Conservation (phyloP, 179 eudicot genomes). For the Patellifolia procumbens region DNA sequence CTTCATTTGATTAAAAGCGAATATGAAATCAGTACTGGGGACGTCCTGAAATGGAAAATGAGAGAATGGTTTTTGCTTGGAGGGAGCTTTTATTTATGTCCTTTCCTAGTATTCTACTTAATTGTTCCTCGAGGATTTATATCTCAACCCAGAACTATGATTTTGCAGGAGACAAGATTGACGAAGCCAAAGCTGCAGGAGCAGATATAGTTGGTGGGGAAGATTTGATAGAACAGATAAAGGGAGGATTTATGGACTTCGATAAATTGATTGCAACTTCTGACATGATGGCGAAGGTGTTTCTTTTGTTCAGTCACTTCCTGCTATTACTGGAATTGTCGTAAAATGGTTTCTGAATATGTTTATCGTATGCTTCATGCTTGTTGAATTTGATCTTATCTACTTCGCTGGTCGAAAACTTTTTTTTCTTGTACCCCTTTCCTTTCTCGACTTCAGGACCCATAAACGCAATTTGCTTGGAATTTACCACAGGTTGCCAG, state of each 20-base stretch:
- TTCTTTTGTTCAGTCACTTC: conserved; percentile 12
- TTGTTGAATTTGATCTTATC: background rate
- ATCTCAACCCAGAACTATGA: conserved; percentile 16
- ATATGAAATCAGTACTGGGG: no score
- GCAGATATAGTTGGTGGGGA: conserved; percentile 98
- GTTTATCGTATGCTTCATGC: conserved; percentile 6
- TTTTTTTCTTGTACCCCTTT: no score
- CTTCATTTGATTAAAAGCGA: background rate
- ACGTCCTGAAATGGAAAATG: background rate
- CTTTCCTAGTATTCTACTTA: background rate
- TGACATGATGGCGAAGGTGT: conserved; percentile 99
- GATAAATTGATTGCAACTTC: conserved; percentile 97
- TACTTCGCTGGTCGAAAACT: conserved; percentile 3
- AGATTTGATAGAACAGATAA: conserved; percentile 83
- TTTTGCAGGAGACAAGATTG: conserved; percentile 82
- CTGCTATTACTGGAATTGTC: background rate
- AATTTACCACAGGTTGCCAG: conserved; percentile 68
- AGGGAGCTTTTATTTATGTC: conserved; percentile 2
- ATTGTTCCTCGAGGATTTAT: background rate
- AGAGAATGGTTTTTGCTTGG: background rate
- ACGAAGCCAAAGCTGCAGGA: conserved; percentile 96
- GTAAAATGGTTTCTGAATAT: background rate
- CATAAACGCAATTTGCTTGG: background rate
- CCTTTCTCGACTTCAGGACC: background rate
- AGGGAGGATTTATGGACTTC: conserved; percentile 95